Conservation (phyloP, 441 rosid genomes). For the Raphanus hybrid region DNA sequence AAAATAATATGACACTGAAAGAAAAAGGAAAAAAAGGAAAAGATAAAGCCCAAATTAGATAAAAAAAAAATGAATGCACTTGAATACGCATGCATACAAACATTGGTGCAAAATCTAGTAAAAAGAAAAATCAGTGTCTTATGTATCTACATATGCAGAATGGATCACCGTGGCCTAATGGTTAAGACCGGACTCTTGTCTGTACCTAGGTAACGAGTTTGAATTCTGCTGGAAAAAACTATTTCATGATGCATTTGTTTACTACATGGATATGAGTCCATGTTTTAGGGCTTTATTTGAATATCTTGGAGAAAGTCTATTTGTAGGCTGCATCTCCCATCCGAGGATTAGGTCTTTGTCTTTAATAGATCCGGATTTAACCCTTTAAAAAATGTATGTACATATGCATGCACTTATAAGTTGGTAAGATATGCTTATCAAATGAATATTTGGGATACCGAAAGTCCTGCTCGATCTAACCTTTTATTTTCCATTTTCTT, state of each 20-base stretch:
- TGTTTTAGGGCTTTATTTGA: too few species aligned
- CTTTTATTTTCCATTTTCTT: neutral
- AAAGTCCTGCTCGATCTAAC: neutral
- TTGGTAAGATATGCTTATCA: constrained; percentile 10
- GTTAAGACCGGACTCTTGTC: too few species aligned
- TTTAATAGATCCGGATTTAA: too few species aligned
- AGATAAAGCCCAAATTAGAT: constrained; percentile 3
- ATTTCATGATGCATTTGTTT: too few species aligned
- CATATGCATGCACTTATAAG: constrained; percentile 32
- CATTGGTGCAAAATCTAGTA: neutral
- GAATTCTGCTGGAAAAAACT: too few species aligned
- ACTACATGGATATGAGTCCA: too few species aligned
- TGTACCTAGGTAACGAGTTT: too few species aligned
- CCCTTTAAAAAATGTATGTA: neutral
- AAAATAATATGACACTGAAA: neutral
- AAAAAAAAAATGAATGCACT: neutral
- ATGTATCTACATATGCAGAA: too few species aligned
- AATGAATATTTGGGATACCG: neutral
- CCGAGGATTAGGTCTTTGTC: too few species aligned
- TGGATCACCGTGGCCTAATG: too few species aligned
- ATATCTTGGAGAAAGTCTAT: too few species aligned
- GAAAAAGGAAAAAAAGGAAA: neutral
- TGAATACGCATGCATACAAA: constrained; percentile 17
- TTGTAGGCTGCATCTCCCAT: too few species aligned
- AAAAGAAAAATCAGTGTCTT: neutral